Base-by-base conservation (phyloP, 2,329 filamentous ascomycete genomes). In the Sporothrix pseudoabietina region DNA sequence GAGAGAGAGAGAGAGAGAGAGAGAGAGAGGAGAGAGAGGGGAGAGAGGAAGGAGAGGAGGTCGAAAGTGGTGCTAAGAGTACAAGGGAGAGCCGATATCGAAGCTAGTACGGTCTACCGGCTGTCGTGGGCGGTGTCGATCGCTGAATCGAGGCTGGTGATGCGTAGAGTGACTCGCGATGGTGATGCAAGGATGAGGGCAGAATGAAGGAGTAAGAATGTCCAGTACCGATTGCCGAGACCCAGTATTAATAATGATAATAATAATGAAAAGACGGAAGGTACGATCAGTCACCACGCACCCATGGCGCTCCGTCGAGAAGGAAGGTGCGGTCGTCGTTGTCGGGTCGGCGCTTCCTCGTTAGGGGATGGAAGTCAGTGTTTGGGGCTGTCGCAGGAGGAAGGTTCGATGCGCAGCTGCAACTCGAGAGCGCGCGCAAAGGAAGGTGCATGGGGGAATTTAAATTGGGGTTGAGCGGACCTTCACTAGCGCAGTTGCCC, bases 401-500 rank as follows among this genome's bases (percentile, higher is more conserved):
- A 66, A 49, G 65, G 44, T 32, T 30, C 65, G 65, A 68, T 68
- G 65, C 41, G 44, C 65, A n/a, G 44, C 7, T 10, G 44, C 65
- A 49, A 68, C 26, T 44, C 41, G 30, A 30, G 41, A 52, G 8
- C 26, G 47, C 65, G 65, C 65, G 19, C 44, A 68, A 63, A 68
- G 65, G 44, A 52, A 52, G 65, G 65, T 49, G 44, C 44, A 55
- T 55, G 12, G 52, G 8, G 14, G 26, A 26, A 26, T 26, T 26
- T 2, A 26, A 26, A 14, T 19, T 16, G 14, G 44, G 44, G 44
- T 26, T 26, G 44, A 49, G 44, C 14, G 14, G 44, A 49, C 44
- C 44, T 49, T 14, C 10, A 49, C 54, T 61, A 61, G 57, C 57
- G 32, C 32, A 61, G 32, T n/a, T 61, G 57, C 57, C 57, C 57